Evolutionary conservation across 495 filamentous ascomycete genomes (phyloP), one percentile per base, ranked within the genome.

Genomic region (Barbatosphaeria neglecta): DNA sequence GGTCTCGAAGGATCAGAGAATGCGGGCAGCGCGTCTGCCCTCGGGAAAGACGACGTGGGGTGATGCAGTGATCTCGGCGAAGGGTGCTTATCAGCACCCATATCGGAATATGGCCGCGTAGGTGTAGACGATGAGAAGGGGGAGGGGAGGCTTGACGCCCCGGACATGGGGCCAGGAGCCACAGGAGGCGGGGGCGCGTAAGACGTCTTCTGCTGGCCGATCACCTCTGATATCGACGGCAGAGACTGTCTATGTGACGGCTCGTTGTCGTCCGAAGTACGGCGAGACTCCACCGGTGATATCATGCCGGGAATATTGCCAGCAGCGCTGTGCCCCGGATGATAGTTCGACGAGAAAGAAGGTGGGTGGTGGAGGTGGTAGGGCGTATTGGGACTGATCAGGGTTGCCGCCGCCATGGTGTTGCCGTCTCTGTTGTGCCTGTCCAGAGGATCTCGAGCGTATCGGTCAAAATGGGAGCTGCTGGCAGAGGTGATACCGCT

Each of bases 211-310:
- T 53, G 24, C 56, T 60, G 1, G 65, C 31, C 61, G 31, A 74
- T 66, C 6, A 72, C 69, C 42, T 74, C 70, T n/a, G 63, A 65
- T 45, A 74, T 61, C 22, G 70, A 72, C 2, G 70, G 70, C 39
- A 74, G 55, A 7, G 70, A 74, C 50, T 74, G 69, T 17, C 70
- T 58, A 38, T 70, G 63, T 27, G 56, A 37, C 3, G 50, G 47
- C 11, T 73, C 68, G 28, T 57, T 47, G 41, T 68, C 69, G 40
- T 66, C 66, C 11, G 67, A 63, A 10, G 62, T 51, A 44, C 70
- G 56, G 33, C 69, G 67, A 20, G 60, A 58, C 25, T 74, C 70
- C 18, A 63, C 55, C 8, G 66, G 64, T 1, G 68, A 66, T 45
- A 72, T 67, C 69, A 74, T 73, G 52, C 57, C 59, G 38, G 63